A percentile compares a stretch with the other conserved stretches of the same genome.
Conservation (phyloP, 768 basidiomycete species). For the Lactifluus rugatus region DNA sequence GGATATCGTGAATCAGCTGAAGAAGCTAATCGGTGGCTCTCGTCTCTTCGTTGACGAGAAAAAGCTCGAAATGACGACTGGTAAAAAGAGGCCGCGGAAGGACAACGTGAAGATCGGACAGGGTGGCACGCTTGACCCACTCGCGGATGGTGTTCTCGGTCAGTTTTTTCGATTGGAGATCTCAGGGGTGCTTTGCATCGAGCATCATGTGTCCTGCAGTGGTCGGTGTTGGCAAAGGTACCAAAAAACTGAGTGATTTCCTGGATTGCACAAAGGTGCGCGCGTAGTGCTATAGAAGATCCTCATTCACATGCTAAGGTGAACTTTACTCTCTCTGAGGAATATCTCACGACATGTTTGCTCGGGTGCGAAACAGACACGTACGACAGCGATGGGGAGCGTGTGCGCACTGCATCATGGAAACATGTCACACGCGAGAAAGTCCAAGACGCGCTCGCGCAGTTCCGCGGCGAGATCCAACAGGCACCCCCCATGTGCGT, state of each 20-base stretch:
- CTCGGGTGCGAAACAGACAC: conserved; percentile 93
- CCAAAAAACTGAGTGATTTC: conserved; percentile 76
- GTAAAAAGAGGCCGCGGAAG: conserved; percentile 34
- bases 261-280: conserved; percentile 82
- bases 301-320: background rate
- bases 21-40: conserved; percentile 68
- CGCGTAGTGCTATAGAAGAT: background rate
- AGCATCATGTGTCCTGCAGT: conserved; percentile 38
- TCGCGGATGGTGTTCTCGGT: conserved; percentile 95
- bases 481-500: conserved; percentile 88
- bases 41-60: conserved; percentile 60
- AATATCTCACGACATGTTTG: conserved; percentile 84
- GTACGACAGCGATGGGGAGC: conserved; percentile 84
- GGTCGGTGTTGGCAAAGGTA: conserved; percentile 80
- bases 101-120: conserved; percentile 75
- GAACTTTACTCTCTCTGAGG: conserved; percentile 36
- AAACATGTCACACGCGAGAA: conserved; percentile 71
- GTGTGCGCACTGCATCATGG: conserved; percentile 71
- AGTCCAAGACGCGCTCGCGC: conserved; percentile 56
- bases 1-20: conserved; percentile 78
- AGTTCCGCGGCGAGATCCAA: conserved; percentile 78
- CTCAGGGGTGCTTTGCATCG: conserved; percentile 1
- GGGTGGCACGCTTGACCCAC: conserved; percentile 91
- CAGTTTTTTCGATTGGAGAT: conserved; percentile 19
- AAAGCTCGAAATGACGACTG: conserved; percentile 44